Evolutionary conservation across 495 filamentous ascomycete species (phyloP), one percentile per base, ranked within the genome.

Genomic region (Achaetomiella virescens): DNA sequence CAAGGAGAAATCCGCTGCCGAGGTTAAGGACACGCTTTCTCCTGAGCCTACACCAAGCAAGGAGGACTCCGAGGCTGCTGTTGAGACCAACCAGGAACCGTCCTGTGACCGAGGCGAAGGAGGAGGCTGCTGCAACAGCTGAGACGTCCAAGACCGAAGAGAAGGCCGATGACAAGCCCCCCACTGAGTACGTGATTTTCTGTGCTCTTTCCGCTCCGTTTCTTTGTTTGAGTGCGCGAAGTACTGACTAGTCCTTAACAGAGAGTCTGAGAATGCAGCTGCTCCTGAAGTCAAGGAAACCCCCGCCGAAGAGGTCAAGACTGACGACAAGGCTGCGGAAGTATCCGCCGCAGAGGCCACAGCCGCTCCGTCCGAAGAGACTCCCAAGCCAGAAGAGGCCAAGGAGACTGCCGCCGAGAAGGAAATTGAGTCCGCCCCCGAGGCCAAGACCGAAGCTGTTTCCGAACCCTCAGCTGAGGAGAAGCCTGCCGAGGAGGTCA

Each of bases 401-500:
- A 10, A 52, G 51, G 25, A 55, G 38, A 29, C 54, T 4, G 40
- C 36, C 20, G 49, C 55, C 5, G 52, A 52, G 31, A 46, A 52
- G 29, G 59, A 49, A 17, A 41, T 59, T 14, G 33, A 54, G 21
- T 15, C 52, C 18, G 40, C 53, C 9, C 56, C 53, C 27, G 61
- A 65, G 54, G 44, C 21, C 29, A 29, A 21, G n/a, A 2, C 46
- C 35, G 55, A 58, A 20, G 29, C 31, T 6, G 38, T 43, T 25
- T 1, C 43, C 12, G 50, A 49, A 25, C 31, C 48, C 38, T 40
- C 22, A 14, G 35, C 24, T 17, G 61, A 60, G 7, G 51, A 55
- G 38, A 38, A 24, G 40, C 27, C 47, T 38, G 33, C 42, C 22
- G 29, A 12, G 17, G 44, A 47, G 44, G 25, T 35, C 6, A 46